phyloP scores from a whole-genome alignment of 805 yeast genomes.

The Teunomyces gatunensis region DNA sequence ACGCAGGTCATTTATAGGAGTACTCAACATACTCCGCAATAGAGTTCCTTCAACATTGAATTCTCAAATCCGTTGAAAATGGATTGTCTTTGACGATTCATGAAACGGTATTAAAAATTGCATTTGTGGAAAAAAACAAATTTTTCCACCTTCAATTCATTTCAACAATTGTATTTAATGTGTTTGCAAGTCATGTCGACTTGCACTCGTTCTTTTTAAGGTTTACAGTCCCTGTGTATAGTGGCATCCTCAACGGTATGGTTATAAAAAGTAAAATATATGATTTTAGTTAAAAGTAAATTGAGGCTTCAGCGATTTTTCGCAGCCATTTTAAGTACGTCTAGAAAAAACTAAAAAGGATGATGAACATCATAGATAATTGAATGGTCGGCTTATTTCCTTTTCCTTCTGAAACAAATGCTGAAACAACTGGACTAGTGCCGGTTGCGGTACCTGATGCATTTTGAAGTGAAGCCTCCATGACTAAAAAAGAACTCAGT shows the following conservation, averaged over 20 bases:
- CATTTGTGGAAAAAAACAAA: slow-evolving; percentile 6
- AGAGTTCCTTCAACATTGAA: slow-evolving; percentile 26
- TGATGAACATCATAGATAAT: background rate
- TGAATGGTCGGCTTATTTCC: slow-evolving; percentile 3
- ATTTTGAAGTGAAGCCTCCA: slow-evolving; percentile 2
- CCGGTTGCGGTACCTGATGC: slow-evolving; percentile 1
- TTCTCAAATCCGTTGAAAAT: slow-evolving; percentile 10
- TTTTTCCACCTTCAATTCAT: slow-evolving; percentile 13
- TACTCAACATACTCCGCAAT: slow-evolving; percentile 35
- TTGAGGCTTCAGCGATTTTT: background rate
- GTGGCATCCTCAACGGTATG: slow-evolving; percentile 53
- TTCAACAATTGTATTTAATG: slow-evolving; percentile 17
- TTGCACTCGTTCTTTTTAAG: slow-evolving; percentile 4
- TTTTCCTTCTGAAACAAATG: background rate
- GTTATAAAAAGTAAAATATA: slow-evolving; percentile 15
- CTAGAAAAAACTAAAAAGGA: background rate
- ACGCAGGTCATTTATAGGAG: slow-evolving; percentile 21
- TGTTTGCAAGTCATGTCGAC: slow-evolving; percentile 3
- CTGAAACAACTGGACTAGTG: background rate
- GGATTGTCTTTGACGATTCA: slow-evolving; percentile 12
- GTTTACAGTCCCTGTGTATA: slow-evolving; percentile 28
- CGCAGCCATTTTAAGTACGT: background rate
- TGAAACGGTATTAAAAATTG: slow-evolving; percentile 6
- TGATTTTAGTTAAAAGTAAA: background rate
- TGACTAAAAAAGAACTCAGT: slow-evolving; percentile 3